phyloP scores from a whole-genome alignment of 2,329 filamentous ascomycete species.

The Penicillium sp. region DNA sequence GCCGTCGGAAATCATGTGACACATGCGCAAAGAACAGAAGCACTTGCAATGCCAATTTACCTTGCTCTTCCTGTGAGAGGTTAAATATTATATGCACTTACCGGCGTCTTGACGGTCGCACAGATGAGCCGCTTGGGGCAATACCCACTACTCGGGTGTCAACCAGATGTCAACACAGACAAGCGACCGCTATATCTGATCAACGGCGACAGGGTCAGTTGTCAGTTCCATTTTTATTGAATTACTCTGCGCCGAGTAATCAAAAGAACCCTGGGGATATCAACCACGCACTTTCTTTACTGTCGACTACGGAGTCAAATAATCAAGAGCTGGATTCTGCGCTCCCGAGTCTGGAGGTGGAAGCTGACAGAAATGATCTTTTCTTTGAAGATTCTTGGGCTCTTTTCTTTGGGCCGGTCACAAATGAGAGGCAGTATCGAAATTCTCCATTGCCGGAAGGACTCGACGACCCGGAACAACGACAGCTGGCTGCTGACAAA shows the following conservation, averaged over 20 bases:
- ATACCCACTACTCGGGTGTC: neutral
- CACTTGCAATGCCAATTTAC: slow-evolving; percentile 1
- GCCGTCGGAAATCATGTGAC: slow-evolving; percentile 14
- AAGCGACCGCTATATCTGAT: neutral
- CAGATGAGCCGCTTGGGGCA: neutral
- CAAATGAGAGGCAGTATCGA: neutral
- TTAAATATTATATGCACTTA: slow-evolving; percentile 2
- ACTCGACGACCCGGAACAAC: slow-evolving; percentile 4
- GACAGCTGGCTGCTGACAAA: neutral
- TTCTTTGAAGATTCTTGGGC: slow-evolving; percentile 13
- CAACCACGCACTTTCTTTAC: slow-evolving; percentile 9
- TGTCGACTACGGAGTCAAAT: slow-evolving; percentile 9
- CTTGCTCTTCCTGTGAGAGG: neutral
- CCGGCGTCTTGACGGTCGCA: neutral
- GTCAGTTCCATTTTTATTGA: slow-evolving; percentile 14
- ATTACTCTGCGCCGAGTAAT: slow-evolving; percentile 12
- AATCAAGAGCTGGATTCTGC: neutral
- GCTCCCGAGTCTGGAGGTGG: slow-evolving; percentile 8
- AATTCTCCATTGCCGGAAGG: neutral
- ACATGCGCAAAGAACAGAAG: slow-evolving; percentile 4
- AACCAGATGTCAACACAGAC: neutral
- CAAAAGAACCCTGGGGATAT: slow-evolving; percentile 7
- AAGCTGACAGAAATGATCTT: neutral
- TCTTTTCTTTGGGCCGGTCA: slow-evolving; percentile 7
- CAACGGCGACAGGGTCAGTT: neutral